Evolutionary conservation across 2,329 filamentous ascomycete genomes (phyloP).

Genomic region (Hypoxylon sp.): DNA sequence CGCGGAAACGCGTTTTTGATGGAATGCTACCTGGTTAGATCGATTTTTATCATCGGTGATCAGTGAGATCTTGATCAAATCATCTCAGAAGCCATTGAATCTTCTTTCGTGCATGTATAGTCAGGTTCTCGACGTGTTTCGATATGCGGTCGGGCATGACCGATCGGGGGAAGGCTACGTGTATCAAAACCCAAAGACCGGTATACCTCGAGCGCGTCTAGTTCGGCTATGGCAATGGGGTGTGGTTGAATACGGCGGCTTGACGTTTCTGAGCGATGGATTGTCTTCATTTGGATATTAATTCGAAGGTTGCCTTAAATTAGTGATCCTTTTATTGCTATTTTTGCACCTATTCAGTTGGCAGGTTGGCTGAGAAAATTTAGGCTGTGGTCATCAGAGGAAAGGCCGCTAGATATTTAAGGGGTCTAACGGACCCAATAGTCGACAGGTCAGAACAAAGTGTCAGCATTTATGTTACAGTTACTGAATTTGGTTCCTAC

Average conservation of each 20-base stretch:
- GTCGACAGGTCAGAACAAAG: constrained; percentile 4
- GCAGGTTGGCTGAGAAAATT: constrained; percentile 5
- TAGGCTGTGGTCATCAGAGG: constrained; percentile 11
- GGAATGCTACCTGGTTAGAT: neutral
- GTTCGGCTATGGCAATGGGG: neutral
- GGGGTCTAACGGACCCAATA: neutral
- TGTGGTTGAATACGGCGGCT: neutral
- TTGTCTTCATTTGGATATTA: neutral
- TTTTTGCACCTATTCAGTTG: constrained; percentile 4
- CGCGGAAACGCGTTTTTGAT: neutral
- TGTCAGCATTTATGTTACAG: constrained; percentile 28
- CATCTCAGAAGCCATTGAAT: neutral
- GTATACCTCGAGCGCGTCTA: neutral
- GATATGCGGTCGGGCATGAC: neutral
- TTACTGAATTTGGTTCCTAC: neutral
- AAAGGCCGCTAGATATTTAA: constrained; percentile 12
- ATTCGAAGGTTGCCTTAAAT: neutral
- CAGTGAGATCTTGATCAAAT: neutral
- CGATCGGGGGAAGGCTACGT: constrained; percentile 2
- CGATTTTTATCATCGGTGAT: neutral
- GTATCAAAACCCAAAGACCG: neutral
- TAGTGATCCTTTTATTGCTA: constrained; percentile 3
- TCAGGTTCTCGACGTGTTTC: neutral
- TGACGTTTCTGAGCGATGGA: constrained; percentile 5
- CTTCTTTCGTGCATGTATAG: neutral